A percentile compares a stretch with the other conserved stretches of the same genome.
phyloP scores from a whole-genome alignment of 2,329 filamentous ascomycete genomes.

The Fusarium pininemorale region DNA sequence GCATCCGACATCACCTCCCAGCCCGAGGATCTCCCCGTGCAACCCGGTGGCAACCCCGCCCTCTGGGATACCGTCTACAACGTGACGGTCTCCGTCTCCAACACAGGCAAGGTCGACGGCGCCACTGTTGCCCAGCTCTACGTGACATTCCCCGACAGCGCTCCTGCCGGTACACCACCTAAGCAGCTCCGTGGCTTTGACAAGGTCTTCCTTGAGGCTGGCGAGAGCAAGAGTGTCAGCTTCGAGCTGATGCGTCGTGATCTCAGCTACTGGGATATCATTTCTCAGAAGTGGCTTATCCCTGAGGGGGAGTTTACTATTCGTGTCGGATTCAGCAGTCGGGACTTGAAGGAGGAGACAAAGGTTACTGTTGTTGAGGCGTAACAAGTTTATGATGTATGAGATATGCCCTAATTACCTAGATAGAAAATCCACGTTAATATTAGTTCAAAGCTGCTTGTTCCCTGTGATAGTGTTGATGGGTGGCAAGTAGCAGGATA shows the following conservation, averaged over 20 bases:
- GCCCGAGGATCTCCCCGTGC: slow-evolving; percentile 41
- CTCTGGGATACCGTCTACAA: slow-evolving; percentile 63
- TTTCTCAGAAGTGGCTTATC: slow-evolving; percentile 53
- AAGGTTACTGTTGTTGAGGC: slow-evolving; percentile 34
- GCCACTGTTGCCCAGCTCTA: slow-evolving; percentile 66
- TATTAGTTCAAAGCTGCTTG: neutral
- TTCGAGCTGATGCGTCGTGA: slow-evolving; percentile 60
- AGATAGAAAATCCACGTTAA: slow-evolving; percentile 4
- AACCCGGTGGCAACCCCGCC: slow-evolving; percentile 65
- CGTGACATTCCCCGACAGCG: slow-evolving; percentile 52
- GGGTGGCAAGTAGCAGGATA: neutral
- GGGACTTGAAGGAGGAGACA: slow-evolving; percentile 37
- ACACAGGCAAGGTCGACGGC: slow-evolving; percentile 60
- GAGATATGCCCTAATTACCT: slow-evolving; percentile 14
- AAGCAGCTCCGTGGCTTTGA: slow-evolving; percentile 62
- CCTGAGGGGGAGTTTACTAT: slow-evolving; percentile 40
- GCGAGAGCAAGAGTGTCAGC: slow-evolving; percentile 50
- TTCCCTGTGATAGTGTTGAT: neutral
- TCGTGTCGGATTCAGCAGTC: slow-evolving; percentile 43
- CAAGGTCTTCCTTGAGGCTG: slow-evolving; percentile 55
- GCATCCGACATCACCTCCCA: slow-evolving; percentile 39
- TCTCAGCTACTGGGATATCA: slow-evolving; percentile 59
- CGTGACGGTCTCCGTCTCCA: slow-evolving; percentile 58
- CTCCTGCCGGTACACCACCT: slow-evolving; percentile 56
- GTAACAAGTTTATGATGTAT: slow-evolving; percentile 33